Evolutionary conservation across 202 grass and related monocot species (phyloP).

Genomic region (Dendrocalamus latiflorus): DNA sequence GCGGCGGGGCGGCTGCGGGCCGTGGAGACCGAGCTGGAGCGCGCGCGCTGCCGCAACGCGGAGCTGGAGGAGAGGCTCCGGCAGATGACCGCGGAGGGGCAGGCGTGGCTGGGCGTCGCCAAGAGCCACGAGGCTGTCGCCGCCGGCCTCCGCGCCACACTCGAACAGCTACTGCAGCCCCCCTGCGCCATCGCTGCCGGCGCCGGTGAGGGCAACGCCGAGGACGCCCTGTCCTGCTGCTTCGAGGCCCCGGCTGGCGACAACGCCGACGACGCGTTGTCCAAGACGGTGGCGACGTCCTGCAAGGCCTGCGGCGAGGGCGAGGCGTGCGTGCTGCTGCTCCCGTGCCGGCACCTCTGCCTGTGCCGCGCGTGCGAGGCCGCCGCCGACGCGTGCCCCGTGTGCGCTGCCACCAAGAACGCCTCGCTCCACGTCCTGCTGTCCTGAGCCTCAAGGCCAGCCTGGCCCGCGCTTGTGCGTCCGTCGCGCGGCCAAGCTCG

Average conservation of each 20-base stretch:
- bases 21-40: constrained; percentile 41
- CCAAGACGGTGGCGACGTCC: not conserved
- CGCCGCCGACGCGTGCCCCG: constrained; percentile 27
- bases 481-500: not conserved
- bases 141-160: constrained; percentile 37
- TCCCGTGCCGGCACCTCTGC: constrained; percentile 67
- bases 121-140: constrained; percentile 52
- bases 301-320: constrained; percentile 44
- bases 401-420: constrained; percentile 42
- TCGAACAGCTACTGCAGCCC: constrained; percentile 46
- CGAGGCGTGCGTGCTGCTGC: constrained; percentile 31
- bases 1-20: constrained; percentile 11
- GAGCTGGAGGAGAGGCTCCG: constrained; percentile 52
- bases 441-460: not conserved
- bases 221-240: constrained; percentile 67
- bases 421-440: constrained; percentile 48
- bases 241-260: not conserved
- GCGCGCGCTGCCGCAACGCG: constrained; percentile 28
- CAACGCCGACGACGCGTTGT: not conserved
- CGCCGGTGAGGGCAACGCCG: not conserved
- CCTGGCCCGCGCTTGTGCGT: no score
- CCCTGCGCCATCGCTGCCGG: not conserved
- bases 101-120: constrained; percentile 58
- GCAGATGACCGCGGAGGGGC: constrained; percentile 40
- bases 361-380: constrained; percentile 46